A percentile compares a stretch with the other conserved stretches of the same genome.
Evolutionary conservation across 2,329 filamentous ascomycete genomes (phyloP).

Genomic region (Byssochlamys sp.): DNA sequence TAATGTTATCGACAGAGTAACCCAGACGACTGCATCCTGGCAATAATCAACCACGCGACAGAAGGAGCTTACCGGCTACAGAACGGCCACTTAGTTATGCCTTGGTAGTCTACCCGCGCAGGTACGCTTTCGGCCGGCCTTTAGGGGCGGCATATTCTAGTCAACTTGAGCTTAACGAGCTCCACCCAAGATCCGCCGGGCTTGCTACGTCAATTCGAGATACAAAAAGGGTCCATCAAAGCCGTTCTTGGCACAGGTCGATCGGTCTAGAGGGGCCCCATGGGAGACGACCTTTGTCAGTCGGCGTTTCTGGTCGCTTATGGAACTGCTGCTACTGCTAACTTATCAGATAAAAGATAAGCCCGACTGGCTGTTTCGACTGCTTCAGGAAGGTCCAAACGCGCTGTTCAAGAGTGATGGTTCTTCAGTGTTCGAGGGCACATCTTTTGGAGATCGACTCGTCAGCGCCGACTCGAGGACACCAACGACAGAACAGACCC

Average conservation of each 20-base stretch:
- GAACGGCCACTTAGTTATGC: neutral
- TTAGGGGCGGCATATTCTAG: neutral
- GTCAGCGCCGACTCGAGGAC: too few relatives aligned
- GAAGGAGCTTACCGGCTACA: neutral
- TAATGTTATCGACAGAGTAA: neutral
- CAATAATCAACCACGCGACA: neutral
- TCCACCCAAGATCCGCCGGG: neutral
- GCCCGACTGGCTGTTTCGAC: neutral
- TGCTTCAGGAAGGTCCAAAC: neutral
- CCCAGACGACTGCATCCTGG: neutral
- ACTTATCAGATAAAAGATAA: neutral
- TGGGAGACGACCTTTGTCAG: neutral
- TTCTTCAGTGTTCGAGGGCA: neutral
- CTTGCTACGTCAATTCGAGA: neutral
- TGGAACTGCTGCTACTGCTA: neutral
- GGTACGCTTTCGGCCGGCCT: neutral
- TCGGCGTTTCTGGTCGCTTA: neutral
- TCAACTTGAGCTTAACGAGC: neutral
- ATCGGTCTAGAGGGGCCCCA: neutral
- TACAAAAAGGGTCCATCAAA: neutral
- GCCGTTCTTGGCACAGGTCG: neutral
- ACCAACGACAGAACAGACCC: neutral
- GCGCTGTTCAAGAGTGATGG: neutral
- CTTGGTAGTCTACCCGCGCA: neutral
- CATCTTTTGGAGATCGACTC: neutral